Conservation (phyloP, 73 alveolate genomes). For the Paramecium caudatum region DNA sequence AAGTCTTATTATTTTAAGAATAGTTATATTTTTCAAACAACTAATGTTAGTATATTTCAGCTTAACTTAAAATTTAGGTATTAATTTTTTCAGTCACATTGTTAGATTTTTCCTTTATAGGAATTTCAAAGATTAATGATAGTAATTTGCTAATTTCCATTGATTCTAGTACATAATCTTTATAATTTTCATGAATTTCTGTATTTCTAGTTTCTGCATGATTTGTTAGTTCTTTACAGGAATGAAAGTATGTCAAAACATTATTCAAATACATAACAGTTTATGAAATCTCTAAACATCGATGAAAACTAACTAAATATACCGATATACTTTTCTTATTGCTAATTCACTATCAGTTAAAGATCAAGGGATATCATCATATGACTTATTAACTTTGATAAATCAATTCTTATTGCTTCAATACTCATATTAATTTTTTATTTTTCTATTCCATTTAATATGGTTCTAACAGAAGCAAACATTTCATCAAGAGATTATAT, state of each 20-base stretch:
- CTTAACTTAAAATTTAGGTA: not conserved
- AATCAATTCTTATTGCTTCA: not conserved
- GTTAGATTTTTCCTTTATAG: not conserved
- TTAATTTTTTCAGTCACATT: not conserved
- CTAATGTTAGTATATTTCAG: not conserved
- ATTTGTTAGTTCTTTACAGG: not conserved
- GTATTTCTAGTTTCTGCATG: not conserved
- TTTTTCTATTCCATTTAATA: slow-evolving; percentile 14
- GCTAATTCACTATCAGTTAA: not conserved
- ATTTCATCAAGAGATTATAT: not conserved
- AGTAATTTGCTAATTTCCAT: slow-evolving; percentile 4
- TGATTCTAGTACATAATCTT: not conserved
- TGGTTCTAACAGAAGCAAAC: not conserved
- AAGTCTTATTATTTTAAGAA: not conserved
- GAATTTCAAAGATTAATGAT: not conserved
- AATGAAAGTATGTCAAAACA: not conserved
- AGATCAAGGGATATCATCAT: not conserved
- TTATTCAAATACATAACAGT: not conserved
- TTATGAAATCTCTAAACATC: not conserved
- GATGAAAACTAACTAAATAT: slow-evolving; percentile 11
- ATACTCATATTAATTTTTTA: not conserved
- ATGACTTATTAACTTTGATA: slow-evolving; percentile 18
- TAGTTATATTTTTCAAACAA: not conserved
- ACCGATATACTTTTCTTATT: slow-evolving; percentile 33
- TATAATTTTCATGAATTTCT: slow-evolving; percentile 17